Evolutionary conservation across 106 monocot species (phyloP).

Genomic region (Vanilla planifolia): DNA sequence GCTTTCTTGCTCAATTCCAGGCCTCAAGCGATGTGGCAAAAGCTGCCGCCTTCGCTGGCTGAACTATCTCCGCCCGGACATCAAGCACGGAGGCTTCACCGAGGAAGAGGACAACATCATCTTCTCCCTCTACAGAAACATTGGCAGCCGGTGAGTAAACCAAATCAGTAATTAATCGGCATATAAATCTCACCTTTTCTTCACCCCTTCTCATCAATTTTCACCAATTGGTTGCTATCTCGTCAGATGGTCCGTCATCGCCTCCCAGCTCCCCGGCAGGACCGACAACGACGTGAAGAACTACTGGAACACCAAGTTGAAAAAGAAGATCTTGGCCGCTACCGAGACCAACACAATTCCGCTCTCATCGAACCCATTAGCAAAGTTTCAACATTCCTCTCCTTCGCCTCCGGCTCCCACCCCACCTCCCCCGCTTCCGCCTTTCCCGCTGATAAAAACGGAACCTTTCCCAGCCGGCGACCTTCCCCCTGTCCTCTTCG

Average conservation of each 20-base stretch:
- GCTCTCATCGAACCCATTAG: background rate
- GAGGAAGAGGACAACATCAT: slow-evolving; percentile 65
- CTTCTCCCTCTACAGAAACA: slow-evolving; percentile 40
- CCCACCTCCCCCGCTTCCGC: background rate
- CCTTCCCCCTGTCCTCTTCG: too few species aligned
- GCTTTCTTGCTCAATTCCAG: slow-evolving; percentile 8
- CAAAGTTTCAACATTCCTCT: background rate
- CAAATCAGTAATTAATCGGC: background rate
- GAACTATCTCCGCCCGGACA: slow-evolving; percentile 56
- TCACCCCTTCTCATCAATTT: background rate
- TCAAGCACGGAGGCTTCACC: slow-evolving; percentile 66
- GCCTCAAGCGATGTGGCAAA: slow-evolving; percentile 67
- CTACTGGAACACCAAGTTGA: slow-evolving; percentile 62
- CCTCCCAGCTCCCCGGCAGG: slow-evolving; percentile 43
- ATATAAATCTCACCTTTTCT: background rate
- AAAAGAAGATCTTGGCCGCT: slow-evolving; percentile 20
- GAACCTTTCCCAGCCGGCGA: background rate
- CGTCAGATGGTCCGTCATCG: slow-evolving; percentile 41
- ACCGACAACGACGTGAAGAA: slow-evolving; percentile 73
- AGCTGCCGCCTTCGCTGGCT: slow-evolving; percentile 75
- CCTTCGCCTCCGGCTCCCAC: background rate
- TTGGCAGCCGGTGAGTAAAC: slow-evolving; percentile 50
- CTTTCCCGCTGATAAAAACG: background rate
- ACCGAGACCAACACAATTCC: background rate
- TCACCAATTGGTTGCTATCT: background rate